Evolutionary conservation across 176 grass and related monocot genomes (phyloP), one percentile per base, ranked within the genome.

Genomic region (Puya raimondii): DNA sequence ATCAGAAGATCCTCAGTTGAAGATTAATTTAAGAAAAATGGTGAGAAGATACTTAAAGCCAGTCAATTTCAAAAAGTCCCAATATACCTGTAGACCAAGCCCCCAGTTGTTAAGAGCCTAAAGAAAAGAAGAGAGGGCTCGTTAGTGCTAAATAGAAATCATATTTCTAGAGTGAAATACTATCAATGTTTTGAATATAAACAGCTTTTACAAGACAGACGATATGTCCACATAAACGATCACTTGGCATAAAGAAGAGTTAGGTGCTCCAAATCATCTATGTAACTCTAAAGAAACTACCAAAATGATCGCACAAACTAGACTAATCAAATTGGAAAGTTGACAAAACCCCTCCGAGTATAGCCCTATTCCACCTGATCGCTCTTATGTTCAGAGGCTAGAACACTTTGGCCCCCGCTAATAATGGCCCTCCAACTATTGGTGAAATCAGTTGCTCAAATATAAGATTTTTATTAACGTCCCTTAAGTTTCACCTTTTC

Each of bases 101-200:
- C 90, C 95, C 95, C 90, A 99, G 63, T 99, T 99, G 76, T 99
- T 99, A 51, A 99, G 87, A 79, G 95, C 95, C 94, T 99, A 71
- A 80, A 80, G 12, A 66, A 33, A 61, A 63, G 17, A 70, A 79
- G 14, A 69, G 73, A 63, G 27, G 66, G 58, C 51, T n/a, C 42
- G 68, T 74, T 21, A 75, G 70, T 29, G 8, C 53, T 57, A 42
- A 26, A 53, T 54, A 49, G 51, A 4, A 64, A 11, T 66, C 2
- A 50, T 64, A 61, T 9, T 61, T 18, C 21, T 16, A 7, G 7
- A 20, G 22, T 21, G 7, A 63, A 6, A 12, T 48, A 14, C 23
- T 29, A 3, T 47, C 14, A 0, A 72, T 11, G 11, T 57, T 47
- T 47, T 2, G 12, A 72, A 9, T 61, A 18, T 61, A 61, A 18